Base-by-base conservation (phyloP, 2,329 filamentous ascomycete species). In the Pseudocercospora eumusae region DNA sequence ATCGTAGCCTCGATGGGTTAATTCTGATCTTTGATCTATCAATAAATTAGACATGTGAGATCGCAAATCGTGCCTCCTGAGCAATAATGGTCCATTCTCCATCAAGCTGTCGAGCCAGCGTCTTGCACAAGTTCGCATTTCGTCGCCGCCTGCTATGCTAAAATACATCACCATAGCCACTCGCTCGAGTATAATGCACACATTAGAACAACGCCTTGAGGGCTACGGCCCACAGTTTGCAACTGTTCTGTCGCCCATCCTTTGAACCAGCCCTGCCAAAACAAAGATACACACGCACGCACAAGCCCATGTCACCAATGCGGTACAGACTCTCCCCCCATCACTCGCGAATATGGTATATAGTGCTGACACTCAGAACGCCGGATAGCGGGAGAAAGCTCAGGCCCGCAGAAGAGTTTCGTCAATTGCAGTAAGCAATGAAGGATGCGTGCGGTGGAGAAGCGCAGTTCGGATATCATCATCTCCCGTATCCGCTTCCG, bases 401-500 rank as follows among this genome's bases (percentile, higher is more conserved):
- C 45, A 59, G 57, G 10, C 20, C 55, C 55, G 55, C 55, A 31
- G n/a, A 23, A n/a, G 52, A 20, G n/a, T 28, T 33, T 33, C 31
- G 23, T 36, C 23, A 54, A 54, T 54, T 28, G 52, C 52, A 40
- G 27, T 54, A 54, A 54, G 52, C 52, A 54, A 28, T 33, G 18
- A 49, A 47, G 42, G 42, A 47, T 18, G 23, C 33, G 20, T 44
- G 31, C 20, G 21, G 23, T 50, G 28, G 47, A 3, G 44, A 52
- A 23, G 36, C 42, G 47, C 54, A 33, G 23, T n/a, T 54, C 45
- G 54, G 57, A 57, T 42, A 20, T 52, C 54, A 33, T 52, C 62
- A 70, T 53, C 67, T 57, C 44, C 68, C 68, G 45, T 68, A 73
- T 28, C 50, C 44, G 40, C 70, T 70, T 20, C 47, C 31, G 56